Evolutionary conservation across 345 rosid genomes (phyloP).

Genomic region (Rhodomyrtus tomentosa): DNA sequence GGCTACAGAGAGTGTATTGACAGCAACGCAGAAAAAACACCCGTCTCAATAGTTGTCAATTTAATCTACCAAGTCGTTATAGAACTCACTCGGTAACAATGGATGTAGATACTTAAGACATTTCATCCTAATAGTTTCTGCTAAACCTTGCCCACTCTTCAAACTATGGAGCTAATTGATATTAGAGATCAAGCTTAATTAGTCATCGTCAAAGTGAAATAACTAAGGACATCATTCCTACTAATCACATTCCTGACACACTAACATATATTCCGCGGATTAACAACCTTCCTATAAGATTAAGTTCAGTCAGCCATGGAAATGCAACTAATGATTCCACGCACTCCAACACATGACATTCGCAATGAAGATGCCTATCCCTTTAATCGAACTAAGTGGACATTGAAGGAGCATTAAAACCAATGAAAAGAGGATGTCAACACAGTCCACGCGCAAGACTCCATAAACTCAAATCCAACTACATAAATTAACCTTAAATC

Average conservation of each 20-base stretch:
- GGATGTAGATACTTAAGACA: neutral
- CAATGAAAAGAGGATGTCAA: neutral
- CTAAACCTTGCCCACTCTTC: neutral
- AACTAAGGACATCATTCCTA: neutral
- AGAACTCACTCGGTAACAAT: neutral
- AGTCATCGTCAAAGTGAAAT: neutral
- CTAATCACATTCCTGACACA: neutral
- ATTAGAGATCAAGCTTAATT: neutral
- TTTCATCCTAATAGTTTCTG: neutral
- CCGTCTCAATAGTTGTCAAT: neutral
- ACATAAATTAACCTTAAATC: neutral
- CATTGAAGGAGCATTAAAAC: neutral
- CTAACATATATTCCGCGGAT: neutral
- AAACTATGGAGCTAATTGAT: neutral
- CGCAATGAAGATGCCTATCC: neutral
- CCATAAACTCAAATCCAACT: neutral
- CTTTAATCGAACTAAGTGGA: neutral
- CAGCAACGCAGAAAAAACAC: neutral
- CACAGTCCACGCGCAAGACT: neutral
- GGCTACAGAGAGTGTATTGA: neutral
- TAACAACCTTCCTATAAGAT: neutral
- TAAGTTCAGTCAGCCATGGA: neutral
- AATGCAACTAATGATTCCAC: neutral
- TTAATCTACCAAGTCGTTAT: neutral
- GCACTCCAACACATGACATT: neutral